These are phyloP conservation scores for Sphaerostilbella broomeana DNA, from an alignment of 2,329 filamentous ascomycete genomes.

Conservation along the genomic window DNA sequence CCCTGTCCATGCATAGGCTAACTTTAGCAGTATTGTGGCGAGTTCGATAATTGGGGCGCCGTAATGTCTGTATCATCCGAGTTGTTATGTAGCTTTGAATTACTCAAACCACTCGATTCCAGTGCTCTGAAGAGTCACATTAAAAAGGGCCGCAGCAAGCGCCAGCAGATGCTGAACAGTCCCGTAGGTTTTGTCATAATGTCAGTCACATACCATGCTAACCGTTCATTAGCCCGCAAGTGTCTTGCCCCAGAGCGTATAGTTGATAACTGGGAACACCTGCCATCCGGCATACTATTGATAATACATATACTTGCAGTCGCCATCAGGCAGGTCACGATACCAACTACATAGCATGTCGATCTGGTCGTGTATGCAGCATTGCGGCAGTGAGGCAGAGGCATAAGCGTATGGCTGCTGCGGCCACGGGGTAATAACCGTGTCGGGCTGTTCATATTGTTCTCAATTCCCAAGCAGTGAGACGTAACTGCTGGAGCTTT, in stretches of 20 bases:
- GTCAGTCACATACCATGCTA: not conserved
- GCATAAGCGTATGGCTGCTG: slow-evolving; percentile 18
- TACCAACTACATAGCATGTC: no score
- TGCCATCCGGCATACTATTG: not conserved
- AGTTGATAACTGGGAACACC: slow-evolving; percentile 12
- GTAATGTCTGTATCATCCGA: slow-evolving; percentile 97
- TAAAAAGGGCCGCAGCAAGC: slow-evolving; percentile 93
- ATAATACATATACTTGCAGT: not conserved
- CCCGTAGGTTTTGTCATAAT: slow-evolving; percentile 58
- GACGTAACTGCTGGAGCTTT: slow-evolving; percentile 23
- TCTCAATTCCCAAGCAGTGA: slow-evolving; percentile 18
- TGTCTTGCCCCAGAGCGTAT: slow-evolving; percentile 52
- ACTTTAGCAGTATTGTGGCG: slow-evolving; percentile 77
- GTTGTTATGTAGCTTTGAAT: slow-evolving; percentile 91
- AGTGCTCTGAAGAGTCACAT: slow-evolving; percentile 97
- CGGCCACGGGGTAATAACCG: slow-evolving; percentile 27
- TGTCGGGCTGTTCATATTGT: slow-evolving; percentile 20
- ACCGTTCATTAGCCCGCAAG: slow-evolving; percentile 40
- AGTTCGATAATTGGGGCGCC: slow-evolving; percentile 98
- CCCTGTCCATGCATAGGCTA: slow-evolving; percentile 17
- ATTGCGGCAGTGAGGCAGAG: no score
- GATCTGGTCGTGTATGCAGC: no score
- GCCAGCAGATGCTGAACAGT: slow-evolving; percentile 92
- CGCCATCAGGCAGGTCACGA: no score
- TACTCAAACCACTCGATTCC: slow-evolving; percentile 92